Percentiles rank a stretch among this genome's conserved stretches.
phyloP scores from a whole-genome alignment of 2,329 filamentous ascomycete species.

The Botrytis deweyae region DNA sequence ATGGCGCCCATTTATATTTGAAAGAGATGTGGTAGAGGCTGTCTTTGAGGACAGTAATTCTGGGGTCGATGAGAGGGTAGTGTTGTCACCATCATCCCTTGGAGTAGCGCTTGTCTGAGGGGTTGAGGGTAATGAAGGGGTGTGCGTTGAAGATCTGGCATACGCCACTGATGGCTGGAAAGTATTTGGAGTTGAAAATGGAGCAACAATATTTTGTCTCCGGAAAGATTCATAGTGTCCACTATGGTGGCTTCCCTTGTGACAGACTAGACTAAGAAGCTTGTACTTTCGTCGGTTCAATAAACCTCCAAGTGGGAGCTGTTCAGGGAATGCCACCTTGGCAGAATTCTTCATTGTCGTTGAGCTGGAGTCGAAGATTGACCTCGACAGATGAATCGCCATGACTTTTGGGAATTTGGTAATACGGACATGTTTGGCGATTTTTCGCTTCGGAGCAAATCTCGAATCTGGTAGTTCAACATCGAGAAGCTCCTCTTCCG shows the following conservation, averaged over 20 bases:
- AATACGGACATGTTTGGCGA: constrained; percentile 84
- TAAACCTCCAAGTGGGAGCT: constrained; percentile 77
- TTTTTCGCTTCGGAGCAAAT: constrained; percentile 75
- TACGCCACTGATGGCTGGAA: constrained; percentile 76
- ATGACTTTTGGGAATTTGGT: constrained; percentile 85
- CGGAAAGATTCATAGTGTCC: constrained; percentile 97
- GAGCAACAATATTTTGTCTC: constrained; percentile 74
- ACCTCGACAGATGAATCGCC: constrained; percentile 87
- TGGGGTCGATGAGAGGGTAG: constrained; percentile 34
- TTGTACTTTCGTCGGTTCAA: constrained; percentile 78
- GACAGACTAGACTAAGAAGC: constrained; percentile 82
- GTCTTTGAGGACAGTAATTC: constrained; percentile 36
- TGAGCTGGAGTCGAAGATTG: constrained; percentile 74
- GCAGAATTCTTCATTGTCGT: constrained; percentile 89
- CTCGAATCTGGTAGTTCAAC: constrained; percentile 73
- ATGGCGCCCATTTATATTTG: constrained; percentile 26
- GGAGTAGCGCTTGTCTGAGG: constrained; percentile 40
- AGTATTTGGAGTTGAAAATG: constrained; percentile 78
- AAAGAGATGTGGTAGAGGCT: constrained; percentile 33
- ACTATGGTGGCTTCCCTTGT: constrained; percentile 93
- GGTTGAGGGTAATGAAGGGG: constrained; percentile 34
- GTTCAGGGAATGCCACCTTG: constrained; percentile 89
- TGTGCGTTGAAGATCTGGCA: constrained; percentile 35
- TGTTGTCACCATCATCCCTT: constrained; percentile 29
- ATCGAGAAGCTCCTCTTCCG: constrained; percentile 71